Evolutionary conservation across 2,329 filamentous ascomycete species (phyloP), one percentile per base, ranked within the genome.

Genomic region (Neodidymelliopsis sp.): DNA sequence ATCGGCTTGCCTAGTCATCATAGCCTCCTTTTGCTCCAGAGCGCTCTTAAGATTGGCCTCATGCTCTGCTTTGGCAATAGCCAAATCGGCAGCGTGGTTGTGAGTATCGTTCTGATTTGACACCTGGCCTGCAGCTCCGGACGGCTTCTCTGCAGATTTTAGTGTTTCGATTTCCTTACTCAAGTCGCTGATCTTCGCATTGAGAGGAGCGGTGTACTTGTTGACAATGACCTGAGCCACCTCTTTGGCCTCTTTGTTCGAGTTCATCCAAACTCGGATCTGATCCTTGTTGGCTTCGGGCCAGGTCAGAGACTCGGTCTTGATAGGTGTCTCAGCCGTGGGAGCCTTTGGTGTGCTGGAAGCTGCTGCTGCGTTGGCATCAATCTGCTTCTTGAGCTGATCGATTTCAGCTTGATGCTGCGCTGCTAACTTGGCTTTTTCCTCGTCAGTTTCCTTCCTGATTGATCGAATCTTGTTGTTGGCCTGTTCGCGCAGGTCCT

Each of bases 381-480:
- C 44, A 3, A 44, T 15, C 23, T 59, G 56, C 49, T 54, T 59
- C 47, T 63, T 66, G 25, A 69, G 59, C 34, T 71, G 72, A 10
- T 71, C 62, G 7, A 76, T 62, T 30, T 75, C 73, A 23, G 66
- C 62, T 19, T 65, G 61, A 31, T 74, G 70, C 41, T 72, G 66
- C 9, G 65, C 73, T 36, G 78, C 74, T 42, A 83, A 77, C 45
- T 77, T 69, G 29, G 63, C 60, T 31, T 67, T 60, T 11, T 75
- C 78, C 23, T 59, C 52, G 16, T 60, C 54, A 2, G 53, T 52
- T 24, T 60, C 56, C n/a, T 54, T 54, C 8, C 53, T 54, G 40
- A 60, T 54, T 41, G 81, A 77, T 62, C 88, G 88, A 50, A 89
- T 78, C 9, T 81, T 84, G 22, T 84, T 81, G 64, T 92, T 88